Evolutionary conservation across 371 early-diverging fungal species (phyloP), one percentile per base, ranked within the genome.

Genomic region (Apophysomyces sp.): DNA sequence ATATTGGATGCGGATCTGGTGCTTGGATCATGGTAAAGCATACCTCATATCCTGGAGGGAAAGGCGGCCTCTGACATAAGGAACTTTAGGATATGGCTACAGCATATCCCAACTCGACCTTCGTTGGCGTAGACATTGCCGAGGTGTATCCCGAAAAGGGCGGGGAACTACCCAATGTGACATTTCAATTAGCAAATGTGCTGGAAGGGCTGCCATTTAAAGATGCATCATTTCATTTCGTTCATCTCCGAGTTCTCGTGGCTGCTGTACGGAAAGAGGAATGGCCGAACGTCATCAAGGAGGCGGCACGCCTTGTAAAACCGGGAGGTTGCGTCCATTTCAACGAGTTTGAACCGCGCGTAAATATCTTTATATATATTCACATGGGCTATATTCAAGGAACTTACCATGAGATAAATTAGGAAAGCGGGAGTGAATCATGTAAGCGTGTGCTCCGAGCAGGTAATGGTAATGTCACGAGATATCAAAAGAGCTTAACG

Each of bases 41-140:
- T 41, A 36, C 6, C 24, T 34, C 40, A 18, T 39, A 15, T 1
- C 18, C 21, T 13, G 28, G 15, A 11, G n/a, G n/a, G n/a, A n/a
- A n/a, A n/a, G n/a, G n/a, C n/a, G n/a, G n/a, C n/a, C n/a, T n/a
- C n/a, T n/a, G n/a, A n/a, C n/a, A n/a, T n/a, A n/a, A n/a, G n/a
- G n/a, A n/a, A n/a, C n/a, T 55, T 24, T 57, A 71, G 58, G 84
- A 83, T 49, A 81, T 81, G 77, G 75, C 82, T 9, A 70, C 73
- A 16, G 78, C 80, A 53, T 75, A 71, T 55, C 80, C 82, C 26
- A 68, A 63, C 5, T 68, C 74, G 9, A 63, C 67, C 12, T 59
- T 79, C 49, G 54, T 62, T 31, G 79, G 79, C 12, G 64, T 79
- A 1, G 76, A 79, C 54, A 69, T 74, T 58, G 32, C 51, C 16